phyloP scores from a whole-genome alignment of 1,139 yeast species.

The Pichia sp. region DNA sequence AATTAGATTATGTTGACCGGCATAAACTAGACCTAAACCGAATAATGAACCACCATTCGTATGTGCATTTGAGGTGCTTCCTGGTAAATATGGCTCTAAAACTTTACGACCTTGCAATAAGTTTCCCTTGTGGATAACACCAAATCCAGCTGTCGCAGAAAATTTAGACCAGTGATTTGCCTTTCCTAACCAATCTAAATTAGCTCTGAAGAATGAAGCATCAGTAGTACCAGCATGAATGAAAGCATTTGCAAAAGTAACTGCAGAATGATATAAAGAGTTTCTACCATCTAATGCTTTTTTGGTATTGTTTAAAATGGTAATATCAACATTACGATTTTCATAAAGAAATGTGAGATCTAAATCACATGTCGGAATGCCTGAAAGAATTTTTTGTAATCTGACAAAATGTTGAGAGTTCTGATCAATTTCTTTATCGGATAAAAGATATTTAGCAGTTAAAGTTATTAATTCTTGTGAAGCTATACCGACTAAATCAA shows the following conservation, averaged over 20 bases:
- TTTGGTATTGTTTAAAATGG: slow-evolving; percentile 78
- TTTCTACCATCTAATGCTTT: slow-evolving; percentile 82
- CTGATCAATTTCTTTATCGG: slow-evolving; percentile 37
- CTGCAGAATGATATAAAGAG: slow-evolving; percentile 92
- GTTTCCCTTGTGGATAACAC: slow-evolving; percentile 95
- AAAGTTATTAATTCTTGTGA: slow-evolving; percentile 82
- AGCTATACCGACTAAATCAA: slow-evolving; percentile 87
- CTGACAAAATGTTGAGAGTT: slow-evolving; percentile 35
- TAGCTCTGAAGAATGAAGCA: slow-evolving; percentile 84
- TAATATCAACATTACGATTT: slow-evolving; percentile 81
- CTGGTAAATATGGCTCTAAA: slow-evolving; percentile 88
- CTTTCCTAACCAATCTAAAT: slow-evolving; percentile 92
- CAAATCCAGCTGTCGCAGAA: slow-evolving; percentile 95
- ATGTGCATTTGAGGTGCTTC: slow-evolving; percentile 68
- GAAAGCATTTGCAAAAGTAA: slow-evolving; percentile 90
- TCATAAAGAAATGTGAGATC: slow-evolving; percentile 82
- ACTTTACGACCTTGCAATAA: slow-evolving; percentile 84
- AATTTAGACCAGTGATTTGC: slow-evolving; percentile 98
- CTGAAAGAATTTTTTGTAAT: slow-evolving; percentile 69
- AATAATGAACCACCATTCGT: slow-evolving; percentile 95
- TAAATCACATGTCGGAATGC: slow-evolving; percentile 91
- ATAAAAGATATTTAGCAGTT: slow-evolving; percentile 43
- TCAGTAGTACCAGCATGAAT: slow-evolving; percentile 97
- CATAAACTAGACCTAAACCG: slow-evolving; percentile 90
- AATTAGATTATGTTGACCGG: slow-evolving; percentile 92